A percentile compares a stretch with the other conserved stretches of the same genome.
These are phyloP conservation scores for Teratosphaeria nubilosa DNA, from an alignment of 2,329 filamentous ascomycete species.

Conservation along the genomic window DNA sequence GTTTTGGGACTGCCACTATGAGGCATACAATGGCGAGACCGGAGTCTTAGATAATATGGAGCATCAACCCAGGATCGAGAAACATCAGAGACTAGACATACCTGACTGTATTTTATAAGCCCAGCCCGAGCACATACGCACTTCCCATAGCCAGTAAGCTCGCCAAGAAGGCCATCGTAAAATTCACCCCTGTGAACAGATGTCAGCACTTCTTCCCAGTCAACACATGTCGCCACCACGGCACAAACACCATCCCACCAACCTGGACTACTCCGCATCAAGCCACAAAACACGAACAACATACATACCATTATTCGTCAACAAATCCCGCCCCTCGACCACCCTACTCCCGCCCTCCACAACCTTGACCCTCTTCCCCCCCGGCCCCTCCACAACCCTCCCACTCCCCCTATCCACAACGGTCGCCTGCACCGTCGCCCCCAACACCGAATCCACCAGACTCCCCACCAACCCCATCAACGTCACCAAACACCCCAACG, in stretches of 20 bases:
- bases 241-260: no score
- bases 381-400: constrained; percentile 74
- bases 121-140: constrained; percentile 19
- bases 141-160: constrained; percentile 66
- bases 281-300: neutral
- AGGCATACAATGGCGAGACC: neutral
- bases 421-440: constrained; percentile 73
- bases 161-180: constrained; percentile 77
- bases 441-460: constrained; percentile 77
- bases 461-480: constrained; percentile 70
- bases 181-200: constrained; percentile 55
- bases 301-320: constrained; percentile 69
- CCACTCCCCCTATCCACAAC: constrained; percentile 75
- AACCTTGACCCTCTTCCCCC: constrained; percentile 41
- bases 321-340: constrained; percentile 59
- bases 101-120: neutral
- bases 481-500: constrained; percentile 38
- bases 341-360: constrained; percentile 25
- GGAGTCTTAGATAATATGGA: neutral
- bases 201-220: neutral
- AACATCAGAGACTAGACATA: neutral
- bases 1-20: neutral
- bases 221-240: neutral
- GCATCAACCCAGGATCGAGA: neutral
- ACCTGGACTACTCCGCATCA: no score